Base-by-base conservation (phyloP, 2,329 filamentous ascomycete species). In the Keithomyces neogunnii region DNA sequence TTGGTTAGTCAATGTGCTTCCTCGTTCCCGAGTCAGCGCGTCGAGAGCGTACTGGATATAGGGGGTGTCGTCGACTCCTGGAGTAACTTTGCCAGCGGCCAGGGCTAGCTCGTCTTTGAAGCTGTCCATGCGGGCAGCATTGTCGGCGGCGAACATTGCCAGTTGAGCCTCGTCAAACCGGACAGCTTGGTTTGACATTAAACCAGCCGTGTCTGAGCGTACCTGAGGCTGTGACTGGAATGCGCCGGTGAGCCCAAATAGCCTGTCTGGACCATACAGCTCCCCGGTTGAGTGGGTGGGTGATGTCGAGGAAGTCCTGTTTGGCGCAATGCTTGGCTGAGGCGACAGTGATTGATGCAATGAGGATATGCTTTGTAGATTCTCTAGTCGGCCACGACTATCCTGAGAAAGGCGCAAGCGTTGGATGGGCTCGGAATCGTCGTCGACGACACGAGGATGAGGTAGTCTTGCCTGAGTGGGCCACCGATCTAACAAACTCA, bases 21-120 rank as follows among this genome's bases (percentile, higher is more conserved):
- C 82, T 52, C 84, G 84, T 60, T 87, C 81, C 46, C 86, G 77
- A 5, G 89, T 95, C 59, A 97, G 73, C 56, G 92, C 89, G 56
- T 95, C 88, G 56, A 97, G 82, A 40, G 92, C 91, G 66, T 93
- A 95, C 56, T 86, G 86, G 56, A 96, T 88, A 66, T 91, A 95
- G 0, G 89, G 90, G 7, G 84, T 86, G 62, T 95, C 87, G 62
- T 96, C 90, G 39, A 89, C 74, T 8, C 85, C 88, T 0, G 90
- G 90, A 0, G 88, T 92, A 51, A 82, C 74, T 40, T 73, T 73
- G 52, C 74, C 71, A 38, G 68, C 76, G 19, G 74, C 71, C 49
- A 76, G 67, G 47, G 74, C 69, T 36, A 80, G 63, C 43, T 77
- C 73, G 50, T 81, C 77, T 49, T 78, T 77, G 61, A 79, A 75